These are phyloP conservation scores for Chrysoporthe puriensis DNA, from an alignment of 2,329 filamentous ascomycete genomes.

Conservation along the genomic window DNA sequence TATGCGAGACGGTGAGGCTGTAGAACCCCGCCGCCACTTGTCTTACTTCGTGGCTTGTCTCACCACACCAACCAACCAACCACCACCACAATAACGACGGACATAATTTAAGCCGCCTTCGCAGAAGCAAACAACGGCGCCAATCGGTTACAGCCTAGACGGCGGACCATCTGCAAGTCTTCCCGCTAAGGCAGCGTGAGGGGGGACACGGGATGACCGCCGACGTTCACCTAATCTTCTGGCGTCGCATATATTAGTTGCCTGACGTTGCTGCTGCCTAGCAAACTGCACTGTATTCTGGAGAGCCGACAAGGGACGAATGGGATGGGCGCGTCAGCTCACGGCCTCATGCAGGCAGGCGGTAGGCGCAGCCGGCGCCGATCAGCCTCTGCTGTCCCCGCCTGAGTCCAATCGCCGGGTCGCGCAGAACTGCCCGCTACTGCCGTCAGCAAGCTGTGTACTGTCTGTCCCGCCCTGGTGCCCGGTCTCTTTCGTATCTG, in stretches of 20 bases:
- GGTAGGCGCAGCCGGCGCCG: conserved; percentile 8
- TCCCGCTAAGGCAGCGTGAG: background rate
- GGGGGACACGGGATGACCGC: background rate
- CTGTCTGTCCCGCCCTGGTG: too few relatives aligned
- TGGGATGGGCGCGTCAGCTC: background rate
- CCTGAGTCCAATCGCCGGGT: background rate
- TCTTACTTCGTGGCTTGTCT: background rate
- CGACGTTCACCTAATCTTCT: too few relatives aligned
- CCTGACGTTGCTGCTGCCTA: background rate
- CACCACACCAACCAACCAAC: background rate
- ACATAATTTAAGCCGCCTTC: background rate
- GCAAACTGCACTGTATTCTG: too few relatives aligned
- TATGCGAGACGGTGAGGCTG: conserved; percentile 9
- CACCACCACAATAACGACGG: background rate
- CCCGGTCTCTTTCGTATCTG: background rate
- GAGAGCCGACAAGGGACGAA: background rate
- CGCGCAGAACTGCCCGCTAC: too few relatives aligned
- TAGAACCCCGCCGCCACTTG: background rate
- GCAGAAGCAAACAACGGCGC: background rate
- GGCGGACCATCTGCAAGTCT: background rate
- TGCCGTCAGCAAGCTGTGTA: too few relatives aligned
- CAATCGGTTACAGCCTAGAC: background rate
- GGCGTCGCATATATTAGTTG: background rate
- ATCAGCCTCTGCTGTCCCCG: background rate
- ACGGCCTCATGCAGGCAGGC: conserved; percentile 21